Evolutionary conservation across 768 basidiomycete species (phyloP).

Genomic region (Suillus decipiens): DNA sequence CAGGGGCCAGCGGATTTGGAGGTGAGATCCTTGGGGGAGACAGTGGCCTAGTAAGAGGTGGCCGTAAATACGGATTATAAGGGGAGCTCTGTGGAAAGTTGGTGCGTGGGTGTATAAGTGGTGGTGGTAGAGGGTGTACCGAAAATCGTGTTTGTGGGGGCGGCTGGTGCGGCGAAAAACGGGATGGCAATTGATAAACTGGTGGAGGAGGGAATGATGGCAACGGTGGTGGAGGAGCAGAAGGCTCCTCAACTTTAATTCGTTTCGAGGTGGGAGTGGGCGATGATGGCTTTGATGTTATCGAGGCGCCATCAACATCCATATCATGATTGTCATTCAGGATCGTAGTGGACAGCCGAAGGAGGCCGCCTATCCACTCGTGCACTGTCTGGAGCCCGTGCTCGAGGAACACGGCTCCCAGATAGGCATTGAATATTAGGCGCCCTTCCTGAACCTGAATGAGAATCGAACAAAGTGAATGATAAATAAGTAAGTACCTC

Average conservation of each 20-base stretch:
- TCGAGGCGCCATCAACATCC: slow-evolving; percentile 15
- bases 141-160: slow-evolving; percentile 33
- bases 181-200: slow-evolving; percentile 24
- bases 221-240: slow-evolving; percentile 18
- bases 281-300: not conserved
- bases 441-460: slow-evolving; percentile 49
- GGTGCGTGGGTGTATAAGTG: slow-evolving; percentile 16
- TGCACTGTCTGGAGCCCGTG: slow-evolving; percentile 52
- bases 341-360: slow-evolving; percentile 26
- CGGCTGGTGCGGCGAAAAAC: slow-evolving; percentile 28
- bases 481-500: slow-evolving; percentile 39
- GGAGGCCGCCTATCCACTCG: slow-evolving; percentile 55
- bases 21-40: slow-evolving; percentile 38
- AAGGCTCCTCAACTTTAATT: slow-evolving; percentile 30
- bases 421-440: slow-evolving; percentile 63
- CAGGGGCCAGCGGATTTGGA: slow-evolving; percentile 61
- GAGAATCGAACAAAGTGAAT: slow-evolving; percentile 15
- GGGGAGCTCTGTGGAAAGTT: slow-evolving; percentile 22
- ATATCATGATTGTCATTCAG: slow-evolving; percentile 18
- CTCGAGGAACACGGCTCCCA: slow-evolving; percentile 62
- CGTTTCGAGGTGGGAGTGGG: slow-evolving; percentile 31
- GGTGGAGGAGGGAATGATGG: slow-evolving; percentile 28
- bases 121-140: slow-evolving; percentile 22
- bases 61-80: slow-evolving; percentile 31
- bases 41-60: slow-evolving; percentile 28